A percentile compares a stretch with the other conserved stretches of the same genome.
phyloP scores from a whole-genome alignment of 2,329 filamentous ascomycete genomes.

The Hymenoscyphus albidus region DNA sequence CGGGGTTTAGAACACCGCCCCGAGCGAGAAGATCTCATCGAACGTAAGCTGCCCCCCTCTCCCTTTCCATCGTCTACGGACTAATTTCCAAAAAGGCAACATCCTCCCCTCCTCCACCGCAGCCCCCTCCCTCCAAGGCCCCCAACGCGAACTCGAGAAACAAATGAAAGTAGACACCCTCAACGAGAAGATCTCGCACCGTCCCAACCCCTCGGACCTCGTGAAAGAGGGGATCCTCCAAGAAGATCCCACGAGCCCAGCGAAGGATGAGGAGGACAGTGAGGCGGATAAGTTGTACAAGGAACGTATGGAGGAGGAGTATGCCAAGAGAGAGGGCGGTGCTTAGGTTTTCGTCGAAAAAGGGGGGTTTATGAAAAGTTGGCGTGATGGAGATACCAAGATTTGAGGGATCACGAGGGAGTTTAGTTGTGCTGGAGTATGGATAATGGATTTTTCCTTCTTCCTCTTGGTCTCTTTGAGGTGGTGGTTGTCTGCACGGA shows the following conservation, averaged over 20 bases:
- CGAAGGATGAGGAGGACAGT: slow-evolving; percentile 24
- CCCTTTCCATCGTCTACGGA: slow-evolving; percentile 36
- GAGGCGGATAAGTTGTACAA: slow-evolving; percentile 43
- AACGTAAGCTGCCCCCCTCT: slow-evolving; percentile 53
- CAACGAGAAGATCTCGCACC: slow-evolving; percentile 78
- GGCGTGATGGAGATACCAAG: not conserved
- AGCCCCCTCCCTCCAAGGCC: slow-evolving; percentile 73
- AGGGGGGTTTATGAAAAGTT: not conserved
- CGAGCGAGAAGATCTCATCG: slow-evolving; percentile 71
- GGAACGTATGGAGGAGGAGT: slow-evolving; percentile 61
- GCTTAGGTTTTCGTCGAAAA: slow-evolving; percentile 39
- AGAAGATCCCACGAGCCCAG: slow-evolving; percentile 57
- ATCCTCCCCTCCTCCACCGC: slow-evolving; percentile 78
- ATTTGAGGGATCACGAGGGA: not conserved
- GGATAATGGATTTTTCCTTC: not conserved
- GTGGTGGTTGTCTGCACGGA: not conserved
- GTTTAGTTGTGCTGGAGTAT: not conserved
- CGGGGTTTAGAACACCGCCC: slow-evolving; percentile 60
- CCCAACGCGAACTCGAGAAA: slow-evolving; percentile 80
- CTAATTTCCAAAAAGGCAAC: slow-evolving; percentile 57
- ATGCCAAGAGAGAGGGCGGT: slow-evolving; percentile 59
- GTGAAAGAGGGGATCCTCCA: slow-evolving; percentile 76
- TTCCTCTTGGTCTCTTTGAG: not conserved
- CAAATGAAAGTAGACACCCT: slow-evolving; percentile 84
- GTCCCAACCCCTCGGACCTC: slow-evolving; percentile 72